A percentile compares a stretch with the other conserved stretches of the same genome.
Evolutionary conservation across 805 yeast species (phyloP).

Genomic region (Teunomyces cretensis): DNA sequence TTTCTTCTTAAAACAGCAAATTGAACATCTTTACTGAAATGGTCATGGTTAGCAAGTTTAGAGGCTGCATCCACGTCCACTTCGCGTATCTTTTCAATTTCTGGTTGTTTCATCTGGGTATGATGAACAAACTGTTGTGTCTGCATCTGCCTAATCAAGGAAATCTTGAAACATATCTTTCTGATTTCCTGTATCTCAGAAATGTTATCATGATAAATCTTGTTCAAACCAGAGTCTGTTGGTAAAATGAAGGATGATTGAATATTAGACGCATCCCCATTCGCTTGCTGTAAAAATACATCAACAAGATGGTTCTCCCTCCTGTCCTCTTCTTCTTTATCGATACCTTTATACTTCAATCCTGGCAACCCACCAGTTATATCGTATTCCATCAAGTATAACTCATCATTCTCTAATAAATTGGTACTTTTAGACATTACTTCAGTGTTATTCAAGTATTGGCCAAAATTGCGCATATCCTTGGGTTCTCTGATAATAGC

Average conservation of each 20-base stretch:
- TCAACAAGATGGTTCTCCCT: conserved; percentile 38
- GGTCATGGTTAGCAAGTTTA: conserved; percentile 67
- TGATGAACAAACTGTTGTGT: conserved; percentile 74
- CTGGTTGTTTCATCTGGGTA: conserved; percentile 70
- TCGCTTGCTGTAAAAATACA: conserved; percentile 25
- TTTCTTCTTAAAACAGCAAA: conserved; percentile 65
- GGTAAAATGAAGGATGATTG: conserved; percentile 32
- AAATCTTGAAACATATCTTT: conserved; percentile 82
- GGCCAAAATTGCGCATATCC: conserved; percentile 63
- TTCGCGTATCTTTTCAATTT: conserved; percentile 58
- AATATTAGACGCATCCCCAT: conserved; percentile 22
- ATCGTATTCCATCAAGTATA: conserved; percentile 80
- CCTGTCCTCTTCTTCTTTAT: conserved; percentile 39
- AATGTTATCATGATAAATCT: conserved; percentile 63
- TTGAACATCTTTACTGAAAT: conserved; percentile 58
- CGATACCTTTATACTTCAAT: conserved; percentile 51
- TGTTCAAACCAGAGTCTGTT: conserved; percentile 57
- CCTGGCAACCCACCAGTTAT: conserved; percentile 78
- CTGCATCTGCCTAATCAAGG: conserved; percentile 87
- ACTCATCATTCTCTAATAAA: conserved; percentile 55
- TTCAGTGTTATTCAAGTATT: conserved; percentile 40
- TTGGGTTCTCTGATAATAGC: conserved; percentile 67
- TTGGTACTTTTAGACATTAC: conserved; percentile 44
- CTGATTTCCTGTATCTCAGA: conserved; percentile 83
- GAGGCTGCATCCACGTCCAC: conserved; percentile 83